Evolutionary conservation across 2,329 filamentous ascomycete species (phyloP).

Genomic region (Botryotinia globosa): DNA sequence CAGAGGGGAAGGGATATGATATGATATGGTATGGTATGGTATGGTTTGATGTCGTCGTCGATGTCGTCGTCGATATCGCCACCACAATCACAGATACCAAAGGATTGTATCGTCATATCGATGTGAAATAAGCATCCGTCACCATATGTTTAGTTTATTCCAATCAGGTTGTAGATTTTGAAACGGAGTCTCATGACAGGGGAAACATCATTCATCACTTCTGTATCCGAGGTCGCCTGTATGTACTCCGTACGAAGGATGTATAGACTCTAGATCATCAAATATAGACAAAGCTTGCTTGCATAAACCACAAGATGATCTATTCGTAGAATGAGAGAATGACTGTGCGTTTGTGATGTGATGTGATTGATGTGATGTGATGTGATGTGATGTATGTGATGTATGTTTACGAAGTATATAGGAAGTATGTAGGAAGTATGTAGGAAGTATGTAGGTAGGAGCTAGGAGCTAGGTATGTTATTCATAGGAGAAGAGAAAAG

Average conservation of each 20-base stretch:
- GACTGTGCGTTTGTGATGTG: not conserved
- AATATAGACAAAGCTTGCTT: not conserved
- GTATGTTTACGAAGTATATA: not conserved
- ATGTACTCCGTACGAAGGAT: not conserved
- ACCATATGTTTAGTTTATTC: not conserved
- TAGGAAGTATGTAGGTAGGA: no score
- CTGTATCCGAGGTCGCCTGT: conserved; percentile 6
- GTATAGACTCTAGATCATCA: not conserved
- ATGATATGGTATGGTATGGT: no score
- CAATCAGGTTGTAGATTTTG: not conserved
- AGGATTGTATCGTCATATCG: not conserved
- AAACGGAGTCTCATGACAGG: no score
- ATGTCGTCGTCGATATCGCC: not conserved
- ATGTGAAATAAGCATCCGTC: not conserved
- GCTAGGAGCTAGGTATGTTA: not conserved
- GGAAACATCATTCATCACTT: not conserved
- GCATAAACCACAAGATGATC: conserved; percentile 3
- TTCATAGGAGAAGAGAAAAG: not conserved
- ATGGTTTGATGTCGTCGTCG: not conserved
- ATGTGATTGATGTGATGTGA: no score
- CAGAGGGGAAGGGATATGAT: not conserved
- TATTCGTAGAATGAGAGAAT: not conserved
- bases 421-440: no score
- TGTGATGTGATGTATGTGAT: no score
- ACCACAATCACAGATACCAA: not conserved